A percentile compares a stretch with the other conserved stretches of the same genome.
Evolutionary conservation across 805 yeast species (phyloP).

Genomic region (Monosporozyma siamensis): DNA sequence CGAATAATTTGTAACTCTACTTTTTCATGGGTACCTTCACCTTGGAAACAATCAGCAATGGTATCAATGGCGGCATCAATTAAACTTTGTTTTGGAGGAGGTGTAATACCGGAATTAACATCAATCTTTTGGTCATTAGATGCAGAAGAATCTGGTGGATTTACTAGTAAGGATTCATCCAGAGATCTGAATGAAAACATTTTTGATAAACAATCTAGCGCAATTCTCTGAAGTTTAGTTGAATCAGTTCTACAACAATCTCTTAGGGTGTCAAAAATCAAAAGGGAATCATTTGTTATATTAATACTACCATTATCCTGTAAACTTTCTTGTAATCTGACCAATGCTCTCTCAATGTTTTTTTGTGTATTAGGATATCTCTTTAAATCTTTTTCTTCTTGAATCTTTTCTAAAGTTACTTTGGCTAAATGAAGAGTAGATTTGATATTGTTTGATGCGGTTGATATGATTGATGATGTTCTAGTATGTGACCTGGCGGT

Average conservation of each 20-base stretch:
- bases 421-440: constrained; percentile 38
- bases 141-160: constrained; percentile 34
- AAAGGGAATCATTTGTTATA: constrained; percentile 35
- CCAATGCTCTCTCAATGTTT: constrained; percentile 26
- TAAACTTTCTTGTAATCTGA: constrained; percentile 23
- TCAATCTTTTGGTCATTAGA: constrained; percentile 24
- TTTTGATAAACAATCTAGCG: constrained; percentile 81
- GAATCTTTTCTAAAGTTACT: constrained; percentile 49
- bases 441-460: constrained; percentile 18
- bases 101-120: constrained; percentile 35
- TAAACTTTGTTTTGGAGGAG: constrained; percentile 46
- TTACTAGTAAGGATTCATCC: constrained; percentile 50
- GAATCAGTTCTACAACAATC: constrained; percentile 61
- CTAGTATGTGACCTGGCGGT: constrained; percentile 8
- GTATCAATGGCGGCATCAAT: constrained; percentile 80
- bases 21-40: constrained; percentile 83
- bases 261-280: constrained; percentile 73
- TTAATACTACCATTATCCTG: constrained; percentile 16
- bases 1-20: constrained; percentile 89
- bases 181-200: constrained; percentile 71
- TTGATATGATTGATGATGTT: constrained; percentile 7
- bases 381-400: constrained; percentile 51
- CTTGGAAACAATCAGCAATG: constrained; percentile 76
- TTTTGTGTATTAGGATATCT: constrained; percentile 33
- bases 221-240: constrained; percentile 55